These are phyloP conservation scores for Peronospora belbahrii DNA, from an alignment of 352 stramenopile genomes.

Conservation along the genomic window DNA sequence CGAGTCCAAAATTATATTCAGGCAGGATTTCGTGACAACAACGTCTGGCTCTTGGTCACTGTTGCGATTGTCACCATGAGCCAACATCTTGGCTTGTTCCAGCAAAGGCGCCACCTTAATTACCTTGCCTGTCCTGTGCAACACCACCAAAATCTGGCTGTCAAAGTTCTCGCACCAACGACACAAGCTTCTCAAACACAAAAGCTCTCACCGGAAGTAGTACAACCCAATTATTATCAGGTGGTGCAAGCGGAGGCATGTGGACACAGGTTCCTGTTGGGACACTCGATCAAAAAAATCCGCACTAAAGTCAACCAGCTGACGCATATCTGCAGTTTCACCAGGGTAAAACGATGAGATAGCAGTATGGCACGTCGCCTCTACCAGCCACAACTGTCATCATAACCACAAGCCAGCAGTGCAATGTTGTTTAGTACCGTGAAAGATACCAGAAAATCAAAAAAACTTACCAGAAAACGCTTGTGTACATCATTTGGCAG, in stretches of 20 bases:
- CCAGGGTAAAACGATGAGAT: conserved; percentile 34
- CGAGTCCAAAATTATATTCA: conserved; percentile 49
- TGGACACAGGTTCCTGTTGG: conserved; percentile 17
- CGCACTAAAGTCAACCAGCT: conserved; percentile 39
- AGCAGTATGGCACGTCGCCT: conserved; percentile 48
- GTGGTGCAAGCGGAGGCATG: conserved; percentile 43
- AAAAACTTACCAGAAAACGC: conserved; percentile 42
- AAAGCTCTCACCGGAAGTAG: conserved; percentile 35
- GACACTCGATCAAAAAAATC: conserved; percentile 33
- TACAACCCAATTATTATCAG: conserved; percentile 53
- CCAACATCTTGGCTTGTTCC: conserved; percentile 28
- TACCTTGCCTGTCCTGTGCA: conserved; percentile 33
- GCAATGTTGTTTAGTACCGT: background rate
- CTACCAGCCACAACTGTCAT: conserved; percentile 54
- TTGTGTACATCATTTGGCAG: conserved; percentile 40
- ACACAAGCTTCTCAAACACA: background rate
- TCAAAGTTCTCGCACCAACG: background rate
- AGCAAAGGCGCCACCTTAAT: conserved; percentile 38
- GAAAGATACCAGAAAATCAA: no score
- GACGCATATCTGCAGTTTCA: conserved; percentile 17
- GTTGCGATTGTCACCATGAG: conserved; percentile 6
- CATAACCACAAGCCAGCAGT: conserved; percentile 6
- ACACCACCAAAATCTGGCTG: background rate
- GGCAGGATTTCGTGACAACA: conserved; percentile 30
- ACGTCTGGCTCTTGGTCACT: conserved; percentile 1